Evolutionary conservation across 345 rosid species (phyloP).

Genomic region (Melastoma malabathricum): DNA sequence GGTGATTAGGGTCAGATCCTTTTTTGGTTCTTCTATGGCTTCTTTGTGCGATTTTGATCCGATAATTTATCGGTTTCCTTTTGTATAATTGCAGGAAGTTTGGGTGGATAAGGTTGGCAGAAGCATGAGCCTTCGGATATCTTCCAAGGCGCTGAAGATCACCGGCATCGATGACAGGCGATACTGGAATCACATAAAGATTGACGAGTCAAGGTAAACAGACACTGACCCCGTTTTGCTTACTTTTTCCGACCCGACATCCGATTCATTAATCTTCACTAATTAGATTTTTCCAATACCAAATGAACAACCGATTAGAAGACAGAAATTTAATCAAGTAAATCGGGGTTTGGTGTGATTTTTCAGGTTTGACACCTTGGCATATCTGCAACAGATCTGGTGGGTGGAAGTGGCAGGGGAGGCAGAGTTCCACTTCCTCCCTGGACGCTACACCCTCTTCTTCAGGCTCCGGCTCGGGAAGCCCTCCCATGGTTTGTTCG

Average conservation of each 20-base stretch:
- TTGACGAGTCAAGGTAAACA: conserved; percentile 73
- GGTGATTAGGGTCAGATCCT: conserved; percentile 19
- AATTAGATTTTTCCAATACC: not conserved
- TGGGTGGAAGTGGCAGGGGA: conserved; percentile 86
- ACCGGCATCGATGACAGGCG: conserved; percentile 85
- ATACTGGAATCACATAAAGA: conserved; percentile 68
- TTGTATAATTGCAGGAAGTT: conserved; percentile 30
- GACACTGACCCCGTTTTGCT: no score
- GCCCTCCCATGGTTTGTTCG: conserved; percentile 30
- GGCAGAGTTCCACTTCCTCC: conserved; percentile 55
- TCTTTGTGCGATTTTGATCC: not conserved
- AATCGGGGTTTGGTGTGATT: not conserved
- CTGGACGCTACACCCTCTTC: conserved; percentile 55
- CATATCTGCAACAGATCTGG: conserved; percentile 94
- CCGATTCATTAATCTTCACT: conserved; percentile 1
- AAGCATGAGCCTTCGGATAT: conserved; percentile 45
- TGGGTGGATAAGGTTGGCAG: conserved; percentile 80
- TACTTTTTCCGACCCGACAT: not conserved
- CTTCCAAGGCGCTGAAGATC: conserved; percentile 68
- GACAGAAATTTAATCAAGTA: no score
- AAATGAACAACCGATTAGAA: not conserved
- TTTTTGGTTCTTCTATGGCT: no score
- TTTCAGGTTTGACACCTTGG: conserved; percentile 47
- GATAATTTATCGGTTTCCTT: not conserved
- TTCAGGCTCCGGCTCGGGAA: conserved; percentile 71